phyloP scores from a whole-genome alignment of 1,139 yeast genomes.

The Tardiomyces blankii region DNA sequence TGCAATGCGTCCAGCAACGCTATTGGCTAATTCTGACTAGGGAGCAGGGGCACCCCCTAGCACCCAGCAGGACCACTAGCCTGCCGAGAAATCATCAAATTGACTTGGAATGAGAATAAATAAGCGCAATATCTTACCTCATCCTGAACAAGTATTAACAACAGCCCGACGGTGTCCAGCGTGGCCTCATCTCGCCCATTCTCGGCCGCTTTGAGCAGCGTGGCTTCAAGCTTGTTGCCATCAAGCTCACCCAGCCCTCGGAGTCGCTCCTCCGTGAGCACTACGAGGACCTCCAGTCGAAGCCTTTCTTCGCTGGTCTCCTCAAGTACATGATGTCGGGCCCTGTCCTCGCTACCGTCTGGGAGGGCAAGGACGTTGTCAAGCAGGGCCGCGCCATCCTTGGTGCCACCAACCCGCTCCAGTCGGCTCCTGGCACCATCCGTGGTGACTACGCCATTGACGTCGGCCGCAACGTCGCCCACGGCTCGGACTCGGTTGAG shows the following conservation, averaged over 20 bases:
- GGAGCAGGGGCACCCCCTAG: too few species aligned
- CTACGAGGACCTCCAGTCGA: slow-evolving; percentile 88
- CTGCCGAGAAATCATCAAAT: too few species aligned
- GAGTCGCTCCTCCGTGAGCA: slow-evolving; percentile 85
- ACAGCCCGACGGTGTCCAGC: slow-evolving; percentile 99
- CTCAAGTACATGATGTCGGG: slow-evolving; percentile 96
- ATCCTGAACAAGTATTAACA: too few species aligned
- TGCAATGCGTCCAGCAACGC: too few species aligned
- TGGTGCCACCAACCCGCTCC: slow-evolving; percentile 99
- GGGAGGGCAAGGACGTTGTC: slow-evolving; percentile 99
- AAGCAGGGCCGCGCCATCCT: slow-evolving; percentile 96
- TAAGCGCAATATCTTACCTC: too few species aligned
- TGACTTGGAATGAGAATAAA: too few species aligned
- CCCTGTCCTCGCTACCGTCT: slow-evolving; percentile 97
- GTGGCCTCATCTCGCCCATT: slow-evolving; percentile 89
- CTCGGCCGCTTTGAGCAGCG: slow-evolving; percentile 91
- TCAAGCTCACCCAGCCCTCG: slow-evolving; percentile 83
- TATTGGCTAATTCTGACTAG: too few species aligned
- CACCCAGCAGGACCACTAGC: too few species aligned
- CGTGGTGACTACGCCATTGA: slow-evolving; percentile 83
- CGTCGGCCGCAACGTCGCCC: slow-evolving; percentile 98
- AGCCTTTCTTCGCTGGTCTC: slow-evolving; percentile 94
- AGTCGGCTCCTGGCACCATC: slow-evolving; percentile 98
- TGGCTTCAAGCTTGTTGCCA: slow-evolving; percentile 95
- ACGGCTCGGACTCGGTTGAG: slow-evolving; percentile 99